Base-by-base conservation (phyloP, 306 rosid genomes). In the Gastrolobium bilobum region DNA sequence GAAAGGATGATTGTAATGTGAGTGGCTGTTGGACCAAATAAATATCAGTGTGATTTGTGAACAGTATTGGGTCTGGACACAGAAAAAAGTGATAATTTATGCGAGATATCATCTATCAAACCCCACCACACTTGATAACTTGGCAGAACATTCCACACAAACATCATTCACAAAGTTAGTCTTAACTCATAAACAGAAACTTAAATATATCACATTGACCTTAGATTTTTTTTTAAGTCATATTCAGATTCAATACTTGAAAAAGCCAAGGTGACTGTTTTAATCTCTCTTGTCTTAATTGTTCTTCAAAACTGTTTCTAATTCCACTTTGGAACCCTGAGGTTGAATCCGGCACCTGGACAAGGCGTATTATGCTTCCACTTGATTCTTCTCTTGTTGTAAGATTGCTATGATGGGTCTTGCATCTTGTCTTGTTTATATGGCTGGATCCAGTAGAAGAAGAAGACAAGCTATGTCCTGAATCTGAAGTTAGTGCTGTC, bases 161-260 rank as follows among this genome's bases (percentile, higher is more conserved):
- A 86, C 92, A 84, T 84, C 75, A 75, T 71, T 67, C 82, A 82
- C 77, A 83, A 69, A 79, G 87, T 84, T 86, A 86, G 89, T 73
- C 85, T 74, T 6, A 72, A 79, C 83, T 77, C 82, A 60, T 3
- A 71, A 87, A 78, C 77, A 68, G 48, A 47, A 76, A 83, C 10
- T 57, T 42, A 77, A 67, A 64, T 57, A 51, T 64, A 58, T 85
- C 87, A 86, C 72, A 84, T 82, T 76, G 64, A 83, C 77, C 58
- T 76, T 62, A 57, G 53, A 76, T 56, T 35, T 42, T 2, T 8
- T 10, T 51, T 61, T 37, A 90, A 80, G 97, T 86, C 89, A 90
- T 90, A 85, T 89, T 90, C 87, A 92, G 90, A 85, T 97, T 92
- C 90, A 92, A 83, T 53, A 89, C 94, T 88, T 90, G 97, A 67